Base-by-base conservation (phyloP, 805 yeast genomes). In the Kuraishia molischiana region DNA sequence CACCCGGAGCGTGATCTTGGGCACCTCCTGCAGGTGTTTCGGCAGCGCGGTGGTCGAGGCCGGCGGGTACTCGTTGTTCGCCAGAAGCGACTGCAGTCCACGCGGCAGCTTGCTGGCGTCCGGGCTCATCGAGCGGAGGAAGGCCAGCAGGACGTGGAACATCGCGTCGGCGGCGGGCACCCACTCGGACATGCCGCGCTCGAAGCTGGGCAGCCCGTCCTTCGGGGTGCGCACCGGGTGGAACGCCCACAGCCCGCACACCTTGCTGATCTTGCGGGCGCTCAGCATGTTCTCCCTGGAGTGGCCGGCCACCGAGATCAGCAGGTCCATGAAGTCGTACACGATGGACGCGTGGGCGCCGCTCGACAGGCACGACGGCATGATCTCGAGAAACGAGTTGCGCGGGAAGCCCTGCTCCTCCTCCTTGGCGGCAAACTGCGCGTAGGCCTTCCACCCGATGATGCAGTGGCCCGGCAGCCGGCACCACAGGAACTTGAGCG, bases 231-330 rank as follows among this genome's bases (percentile, higher is more conserved):
- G 45, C 10, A 52, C 46, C 0, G 62, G 60, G 38, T 48, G 54
- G 50, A 87, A 87, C 0, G 95, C 97, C 95, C 95, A 87, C 19
- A 85, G 60, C 5, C 90, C 89, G 29, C 90, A 80, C 76, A 87
- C 71, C 46, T 83, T 79, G 10, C 92, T 69, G 14, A 87, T 69
- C 51, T 85, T 85, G 35, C 87, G 68, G 1, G 92, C 94, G 50
- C 84, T 76, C 66, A 87, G 61, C 50, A 81, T 77, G 50, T 86
- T 85, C 31, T 77, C 74, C 48, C 77, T 81, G 3, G 94, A 77
- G 57, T 85, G 83, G 8, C 94, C 76, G 0, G 94, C 78, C 31
- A 87, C 59, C 9, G 86, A 70, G 9, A 85, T 83, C 32, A 89
- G 60, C 26, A 87, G 66, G 51, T 87, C 95, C 48, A 86, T 72